Base-by-base conservation (phyloP, 1,139 yeast species). In the Hemisphaericaspora xylanilytica region DNA sequence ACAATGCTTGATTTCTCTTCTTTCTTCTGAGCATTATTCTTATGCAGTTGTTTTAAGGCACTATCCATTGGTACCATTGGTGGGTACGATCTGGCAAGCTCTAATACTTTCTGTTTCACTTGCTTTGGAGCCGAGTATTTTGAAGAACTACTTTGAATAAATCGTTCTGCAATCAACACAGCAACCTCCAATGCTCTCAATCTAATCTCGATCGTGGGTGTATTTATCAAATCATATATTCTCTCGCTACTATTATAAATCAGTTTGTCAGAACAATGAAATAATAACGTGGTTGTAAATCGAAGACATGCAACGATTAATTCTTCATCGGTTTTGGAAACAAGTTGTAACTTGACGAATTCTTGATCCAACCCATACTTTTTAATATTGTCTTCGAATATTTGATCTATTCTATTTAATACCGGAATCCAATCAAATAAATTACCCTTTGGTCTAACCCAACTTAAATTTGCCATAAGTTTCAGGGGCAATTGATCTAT, bases 361-460 rank as follows among this genome's bases (percentile, higher is more conserved):
- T 72, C 76, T 13, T 70, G 67, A 24, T 66, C 67, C 33, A 85
- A 70, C 5, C 68, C 71, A 52, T 87, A 85, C 46, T 76, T 76
- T 11, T 61, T 59, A 18, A 84, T 75, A 29, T 73, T 62, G 4
- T 51, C 49, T 39, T 81, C 85, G 41, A 87, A 65, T 14, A 86
- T 71, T 11, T 68, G 73, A 55, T 89, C 97, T 51, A 89, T 80
- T 48, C 83, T 70, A 58, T 89, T 85, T 48, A 90, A 66, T 1
- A 87, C 78, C 0, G 83, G 75, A 15, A 86, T 74, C 95, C 96
- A 90, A 44, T 81, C 83, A 48, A 75, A 75, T 33, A 90, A 60
- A 49, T 86, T 90, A 21, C 88, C 89, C 43, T 80, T 70, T 3
- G 90, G 85, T 33, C 83, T 67, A 45, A 78, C 75, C 90, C 92